Evolutionary conservation across 352 stramenopile species (phyloP), one percentile per base, ranked within the genome.

Genomic region (Phytophthora fragariae): DNA sequence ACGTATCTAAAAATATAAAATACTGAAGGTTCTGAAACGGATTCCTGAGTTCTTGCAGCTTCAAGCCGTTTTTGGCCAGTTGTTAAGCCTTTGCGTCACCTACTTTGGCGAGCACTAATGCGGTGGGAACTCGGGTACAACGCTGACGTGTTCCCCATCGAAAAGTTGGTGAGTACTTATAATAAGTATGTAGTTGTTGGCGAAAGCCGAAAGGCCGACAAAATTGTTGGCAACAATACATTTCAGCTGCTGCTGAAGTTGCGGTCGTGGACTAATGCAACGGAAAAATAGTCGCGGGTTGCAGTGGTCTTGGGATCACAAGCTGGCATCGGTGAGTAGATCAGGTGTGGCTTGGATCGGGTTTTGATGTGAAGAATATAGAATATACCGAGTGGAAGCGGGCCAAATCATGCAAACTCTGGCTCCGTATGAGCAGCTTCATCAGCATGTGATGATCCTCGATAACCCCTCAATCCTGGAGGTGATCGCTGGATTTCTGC

Each of bases 61-160:
- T 60, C 10, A 44, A 55, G 55, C 57, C 65, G 27, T 58, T 55
- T 49, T 27, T 56, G 65, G 65, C 65, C 47, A 27, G 65, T 65
- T 57, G 12, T 35, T n/a, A 7, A 57, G 50, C 27, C 50, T 57
- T 57, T 37, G 50, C 50, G 50, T 6, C 50, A 57, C 10, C 21
- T 57, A 54, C 47, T 54, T 54, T 17, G 17, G 19, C 47, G 10
- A 54, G 47, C 7, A 21, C 47, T 31, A 54, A 54, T 58, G 54
- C 11, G 1, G 29, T 70, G 39, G 33, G 31, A 62, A 49, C 56
- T 54, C 46, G 53, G 54, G 11, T 31, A 63, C 56, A 59, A 64
- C 63, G 17, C 50, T 55, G 62, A 62, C 17, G 39, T 53, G 50
- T 62, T 61, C 62, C 15, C 11, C 64, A 65, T 59, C 24, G 47